Evolutionary conservation across 345 rosid species (phyloP), one percentile per base, ranked within the genome.

Genomic region (Eucalyptus coolabah): DNA sequence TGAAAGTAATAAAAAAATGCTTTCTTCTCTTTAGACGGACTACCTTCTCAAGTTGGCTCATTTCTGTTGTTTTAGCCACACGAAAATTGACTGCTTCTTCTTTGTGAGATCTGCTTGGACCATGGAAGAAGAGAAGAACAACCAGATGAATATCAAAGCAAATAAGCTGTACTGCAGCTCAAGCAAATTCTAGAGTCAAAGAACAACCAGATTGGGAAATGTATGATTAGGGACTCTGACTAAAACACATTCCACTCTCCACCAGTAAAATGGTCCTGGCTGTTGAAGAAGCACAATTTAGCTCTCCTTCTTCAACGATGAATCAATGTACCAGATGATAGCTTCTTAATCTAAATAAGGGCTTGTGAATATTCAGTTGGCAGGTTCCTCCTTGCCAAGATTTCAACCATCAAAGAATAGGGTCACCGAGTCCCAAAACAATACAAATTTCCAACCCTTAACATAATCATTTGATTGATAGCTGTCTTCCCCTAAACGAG

Each of bases 21-120:
- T 50, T 14, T 21, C 15, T 45, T 53, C 23, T 60, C n/a, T n/a
- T 50, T 87, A 87, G 69, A 42, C 1, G 15, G 12, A 60, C n/a
- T 47, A 98, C 99, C 98, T 95, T 97, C 93, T 96, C 99, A 86
- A 92, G 94, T 91, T 95, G 96, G 93, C 93, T 86, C 91, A 98
- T 93, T 93, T 98, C 99, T 87, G 93, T 90, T 83, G 97, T 92
- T 93, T 95, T 98, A 86, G 95, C 91, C 92, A 94, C 90, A 60
- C 96, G 95, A 89, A 95, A 97, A 92, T 92, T 91, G 90, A 98
- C 95, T 14, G 99, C 98, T 92, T 96, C 98, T 93, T 98, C 98
- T 92, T 96, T 96, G 59, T 96, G 98, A 90, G 92, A 91, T 92
- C 98, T 98, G 95, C 88, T 90, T 87, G 82, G 86, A 83, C 34